Conservation (phyloP, 306 rosid genomes). For the Cucumis melo region DNA sequence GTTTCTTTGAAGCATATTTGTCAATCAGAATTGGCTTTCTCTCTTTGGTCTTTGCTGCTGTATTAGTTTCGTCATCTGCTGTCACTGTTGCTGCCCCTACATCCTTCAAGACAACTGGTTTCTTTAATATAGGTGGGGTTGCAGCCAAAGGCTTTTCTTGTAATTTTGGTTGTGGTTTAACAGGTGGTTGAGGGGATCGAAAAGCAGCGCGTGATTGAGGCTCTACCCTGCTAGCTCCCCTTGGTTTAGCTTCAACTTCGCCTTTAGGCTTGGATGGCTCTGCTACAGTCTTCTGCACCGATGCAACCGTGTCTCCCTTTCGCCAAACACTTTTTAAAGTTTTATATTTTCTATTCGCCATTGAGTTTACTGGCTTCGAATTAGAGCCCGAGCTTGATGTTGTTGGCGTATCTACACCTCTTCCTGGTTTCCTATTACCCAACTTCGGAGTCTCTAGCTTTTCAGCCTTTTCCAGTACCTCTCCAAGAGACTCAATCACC, state of each 20-base stretch:
- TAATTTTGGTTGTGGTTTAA: conserved; percentile 53
- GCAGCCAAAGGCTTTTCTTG: conserved; percentile 61
- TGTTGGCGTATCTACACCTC: conserved; percentile 29
- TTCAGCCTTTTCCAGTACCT: conserved; percentile 92
- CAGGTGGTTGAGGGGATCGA: conserved; percentile 27
- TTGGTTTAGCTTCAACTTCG: conserved; percentile 25
- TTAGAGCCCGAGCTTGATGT: conserved; percentile 18
- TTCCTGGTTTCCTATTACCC: conserved; percentile 28
- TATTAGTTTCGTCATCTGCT: conserved; percentile 15
- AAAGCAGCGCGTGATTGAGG: conserved; percentile 30
- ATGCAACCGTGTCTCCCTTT: conserved; percentile 71
- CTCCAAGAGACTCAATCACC: conserved; percentile 87
- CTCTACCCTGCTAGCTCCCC: conserved; percentile 20
- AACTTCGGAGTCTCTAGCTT: conserved; percentile 41
- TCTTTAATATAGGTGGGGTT: conserved; percentile 36
- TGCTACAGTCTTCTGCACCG: conserved; percentile 50
- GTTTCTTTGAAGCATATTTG: conserved; percentile 73
- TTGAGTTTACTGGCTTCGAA: conserved; percentile 16
- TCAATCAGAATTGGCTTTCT: conserved; percentile 85
- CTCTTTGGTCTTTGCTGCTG: conserved; percentile 31
- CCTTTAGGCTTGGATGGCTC: conserved; percentile 35
- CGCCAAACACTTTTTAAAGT: conserved; percentile 92
- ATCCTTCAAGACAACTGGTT: conserved; percentile 69
- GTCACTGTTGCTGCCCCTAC: conserved; percentile 38
- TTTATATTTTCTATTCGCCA: conserved; percentile 32